Evolutionary conservation across 2,329 filamentous ascomycete species (phyloP).

Genomic region (Emericellopsis atlantica): DNA sequence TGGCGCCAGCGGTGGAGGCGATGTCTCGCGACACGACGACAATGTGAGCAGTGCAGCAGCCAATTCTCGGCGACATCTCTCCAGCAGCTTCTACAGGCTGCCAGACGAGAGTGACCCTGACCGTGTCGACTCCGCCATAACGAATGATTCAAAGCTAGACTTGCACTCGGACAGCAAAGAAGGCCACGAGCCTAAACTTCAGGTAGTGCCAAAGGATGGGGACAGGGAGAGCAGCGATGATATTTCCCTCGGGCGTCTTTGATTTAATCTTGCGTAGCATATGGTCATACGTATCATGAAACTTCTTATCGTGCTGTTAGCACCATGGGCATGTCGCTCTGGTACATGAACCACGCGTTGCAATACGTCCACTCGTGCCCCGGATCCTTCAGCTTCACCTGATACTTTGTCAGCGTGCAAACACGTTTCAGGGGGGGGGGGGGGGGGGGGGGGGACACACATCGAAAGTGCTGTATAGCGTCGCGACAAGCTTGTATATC

Average conservation of each 20-base stretch:
- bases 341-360: conserved; percentile 14
- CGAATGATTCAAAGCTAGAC: conserved; percentile 9
- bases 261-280: too few relatives aligned
- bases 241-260: conserved; percentile 16
- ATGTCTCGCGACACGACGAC: neutral
- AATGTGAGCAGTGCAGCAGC: neutral
- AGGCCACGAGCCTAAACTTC: conserved; percentile 16
- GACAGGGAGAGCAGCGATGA: conserved; percentile 19
- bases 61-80: too few relatives aligned
- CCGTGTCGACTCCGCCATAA: neutral
- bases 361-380: conserved; percentile 14
- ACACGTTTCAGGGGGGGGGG: neutral
- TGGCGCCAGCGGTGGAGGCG: conserved; percentile 3
- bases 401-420: neutral
- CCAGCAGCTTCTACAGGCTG: conserved; percentile 16
- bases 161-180: conserved; percentile 15
- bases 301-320: conserved; percentile 1
- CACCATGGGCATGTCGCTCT: conserved; percentile 7
- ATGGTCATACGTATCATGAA: too few relatives aligned
- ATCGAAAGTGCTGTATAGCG: conserved; percentile 29
- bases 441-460: conserved; percentile 4
- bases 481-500: conserved; percentile 24
- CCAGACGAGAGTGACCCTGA: conserved; percentile 10
- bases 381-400: conserved; percentile 5
- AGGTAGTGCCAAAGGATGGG: conserved; percentile 10